These are phyloP conservation scores for Grigorovia yakushimaensis DNA, from an alignment of 805 yeast genomes.

Conservation along the genomic window DNA sequence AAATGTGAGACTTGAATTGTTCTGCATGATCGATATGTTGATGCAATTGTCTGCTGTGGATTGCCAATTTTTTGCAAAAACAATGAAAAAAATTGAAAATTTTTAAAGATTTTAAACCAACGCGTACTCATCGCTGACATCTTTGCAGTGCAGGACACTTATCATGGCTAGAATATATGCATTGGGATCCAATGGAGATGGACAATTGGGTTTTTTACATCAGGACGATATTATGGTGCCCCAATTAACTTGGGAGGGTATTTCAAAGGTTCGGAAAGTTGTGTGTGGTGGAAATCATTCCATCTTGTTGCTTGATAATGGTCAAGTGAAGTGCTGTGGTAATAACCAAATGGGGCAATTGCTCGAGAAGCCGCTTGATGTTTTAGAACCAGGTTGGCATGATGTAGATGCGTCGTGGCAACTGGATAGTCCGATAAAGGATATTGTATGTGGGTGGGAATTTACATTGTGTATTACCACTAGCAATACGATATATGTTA, in stretches of 20 bases:
- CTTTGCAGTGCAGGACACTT: no score
- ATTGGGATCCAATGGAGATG: conserved; percentile 80
- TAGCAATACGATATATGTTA: conserved; percentile 34
- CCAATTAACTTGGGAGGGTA: conserved; percentile 4
- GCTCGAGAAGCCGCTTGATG: not conserved
- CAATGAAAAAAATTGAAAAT: not conserved
- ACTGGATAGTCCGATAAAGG: conserved; percentile 29
- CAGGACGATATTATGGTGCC: conserved; percentile 38
- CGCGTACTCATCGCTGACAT: not conserved
- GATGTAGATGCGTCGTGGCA: not conserved
- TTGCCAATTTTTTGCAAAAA: no score
- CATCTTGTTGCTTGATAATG: conserved; percentile 43
- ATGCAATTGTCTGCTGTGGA: not conserved
- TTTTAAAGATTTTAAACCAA: not conserved
- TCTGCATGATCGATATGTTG: not conserved
- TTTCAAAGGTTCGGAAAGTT: conserved; percentile 32
- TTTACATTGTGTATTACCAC: conserved; percentile 43
- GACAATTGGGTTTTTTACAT: conserved; percentile 58
- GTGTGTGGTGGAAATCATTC: conserved; percentile 88
- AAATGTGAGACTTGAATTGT: not conserved
- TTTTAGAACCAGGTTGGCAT: not conserved
- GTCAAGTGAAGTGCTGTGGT: conserved; percentile 51
- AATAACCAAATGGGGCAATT: conserved; percentile 46
- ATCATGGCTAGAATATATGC: conserved; percentile 33
- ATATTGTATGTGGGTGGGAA: conserved; percentile 74